These are phyloP conservation scores for Pyrrhoderma lamaoense DNA, from an alignment of 1,284 basidiomycete species.

Conservation along the genomic window DNA sequence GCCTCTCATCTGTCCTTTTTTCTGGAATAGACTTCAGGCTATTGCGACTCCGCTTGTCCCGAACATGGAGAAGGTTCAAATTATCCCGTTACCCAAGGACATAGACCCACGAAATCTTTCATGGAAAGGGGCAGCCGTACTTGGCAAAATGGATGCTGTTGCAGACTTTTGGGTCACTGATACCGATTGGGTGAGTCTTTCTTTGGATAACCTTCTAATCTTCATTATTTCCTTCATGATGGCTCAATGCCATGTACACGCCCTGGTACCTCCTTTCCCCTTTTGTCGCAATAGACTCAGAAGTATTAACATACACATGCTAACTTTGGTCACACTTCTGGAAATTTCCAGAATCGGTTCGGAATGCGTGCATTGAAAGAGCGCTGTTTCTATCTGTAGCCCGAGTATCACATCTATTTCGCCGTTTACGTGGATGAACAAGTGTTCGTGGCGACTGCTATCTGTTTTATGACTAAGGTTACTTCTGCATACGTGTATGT, in stretches of 20 bases:
- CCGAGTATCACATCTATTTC: not conserved
- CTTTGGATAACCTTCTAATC: not conserved
- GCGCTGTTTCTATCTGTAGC: constrained; percentile 61
- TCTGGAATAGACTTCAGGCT: constrained; percentile 57
- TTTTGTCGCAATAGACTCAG: too few species aligned
- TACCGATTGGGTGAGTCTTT: constrained; percentile 76
- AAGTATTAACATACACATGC: too few species aligned
- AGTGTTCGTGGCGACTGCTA: too few species aligned
- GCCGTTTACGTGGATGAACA: too few species aligned
- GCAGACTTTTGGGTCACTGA: constrained; percentile 85
- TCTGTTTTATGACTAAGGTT: too few species aligned
- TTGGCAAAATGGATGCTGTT: constrained; percentile 86
- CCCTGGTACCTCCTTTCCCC: not conserved
- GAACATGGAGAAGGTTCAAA: constrained; percentile 77
- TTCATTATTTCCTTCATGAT: not conserved
- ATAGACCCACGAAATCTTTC: constrained; percentile 84
- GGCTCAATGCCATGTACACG: not conserved
- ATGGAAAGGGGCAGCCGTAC: constrained; percentile 95
- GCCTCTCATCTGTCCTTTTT: constrained; percentile 22
- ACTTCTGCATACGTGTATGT: constrained; percentile 42
- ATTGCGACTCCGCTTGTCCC: constrained; percentile 76
- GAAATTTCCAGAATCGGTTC: constrained; percentile 51
- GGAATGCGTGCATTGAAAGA: constrained; percentile 77
- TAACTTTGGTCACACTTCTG: not conserved
- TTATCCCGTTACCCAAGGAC: constrained; percentile 89